A percentile compares a stretch with the other conserved stretches of the same genome.
These are phyloP conservation scores for Oehlia diaphana DNA, from an alignment of 192 early-diverging fungal species.

Conservation along the genomic window DNA sequence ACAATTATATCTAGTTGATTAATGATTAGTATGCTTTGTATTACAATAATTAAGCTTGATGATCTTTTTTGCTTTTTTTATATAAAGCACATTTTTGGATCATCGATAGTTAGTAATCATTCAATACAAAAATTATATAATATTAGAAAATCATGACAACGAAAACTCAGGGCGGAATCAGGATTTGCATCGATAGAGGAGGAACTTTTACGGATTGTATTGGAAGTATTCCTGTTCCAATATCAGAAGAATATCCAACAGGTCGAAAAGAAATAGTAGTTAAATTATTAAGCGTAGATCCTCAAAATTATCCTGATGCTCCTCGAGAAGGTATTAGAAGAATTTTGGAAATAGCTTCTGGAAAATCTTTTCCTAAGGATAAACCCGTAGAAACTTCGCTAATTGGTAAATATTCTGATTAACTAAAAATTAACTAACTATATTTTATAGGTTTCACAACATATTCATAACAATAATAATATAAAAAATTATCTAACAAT, in stretches of 20 bases:
- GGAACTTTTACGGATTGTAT: constrained; percentile 98
- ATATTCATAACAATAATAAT: too few species aligned
- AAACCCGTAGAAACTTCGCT: constrained; percentile 69
- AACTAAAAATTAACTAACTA: too few species aligned
- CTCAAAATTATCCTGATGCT: constrained; percentile 86
- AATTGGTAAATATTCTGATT: constrained; percentile 47
- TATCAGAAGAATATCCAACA: constrained; percentile 42
- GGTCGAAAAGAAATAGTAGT: constrained; percentile 71
- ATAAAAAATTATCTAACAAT: too few species aligned
- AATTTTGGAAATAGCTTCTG: constrained; percentile 79
- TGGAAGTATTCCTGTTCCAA: constrained; percentile 63
- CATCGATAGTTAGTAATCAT: too few species aligned
- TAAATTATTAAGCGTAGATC: constrained; percentile 92
- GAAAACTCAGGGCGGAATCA: constrained; percentile 24
- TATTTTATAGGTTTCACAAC: too few species aligned
- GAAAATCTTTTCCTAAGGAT: constrained; percentile 63
- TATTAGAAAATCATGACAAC: neutral
- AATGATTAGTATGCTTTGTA: too few species aligned
- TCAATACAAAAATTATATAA: too few species aligned
- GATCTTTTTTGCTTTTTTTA: too few species aligned
- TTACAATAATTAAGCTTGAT: too few species aligned
- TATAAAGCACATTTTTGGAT: too few species aligned
- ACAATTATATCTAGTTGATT: too few species aligned
- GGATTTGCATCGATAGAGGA: constrained; percentile 87
- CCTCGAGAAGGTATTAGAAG: constrained; percentile 93